These are phyloP conservation scores for Phialocephala sp. DNA, from an alignment of 2,329 filamentous ascomycete species.

Conservation along the genomic window DNA sequence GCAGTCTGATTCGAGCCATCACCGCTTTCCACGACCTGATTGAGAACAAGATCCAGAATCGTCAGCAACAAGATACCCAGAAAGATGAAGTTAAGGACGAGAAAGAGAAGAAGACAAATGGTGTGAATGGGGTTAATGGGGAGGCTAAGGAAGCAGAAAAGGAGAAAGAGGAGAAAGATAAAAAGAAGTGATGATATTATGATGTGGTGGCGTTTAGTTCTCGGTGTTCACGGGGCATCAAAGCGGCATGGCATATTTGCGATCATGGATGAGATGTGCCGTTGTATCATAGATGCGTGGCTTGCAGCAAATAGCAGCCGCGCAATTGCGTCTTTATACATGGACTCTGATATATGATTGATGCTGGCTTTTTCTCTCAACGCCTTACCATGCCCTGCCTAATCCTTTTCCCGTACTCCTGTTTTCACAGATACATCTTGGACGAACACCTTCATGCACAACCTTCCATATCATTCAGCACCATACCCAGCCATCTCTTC, in stretches of 20 bases:
- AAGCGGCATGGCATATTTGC: conserved; percentile 36
- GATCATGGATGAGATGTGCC: conserved; percentile 35
- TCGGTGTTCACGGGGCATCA: conserved; percentile 37
- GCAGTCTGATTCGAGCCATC: conserved; percentile 94
- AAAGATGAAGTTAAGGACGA: conserved; percentile 74
- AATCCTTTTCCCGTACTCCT: too few relatives aligned
- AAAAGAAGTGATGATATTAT: conserved; percentile 48
- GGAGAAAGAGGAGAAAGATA: conserved; percentile 56
- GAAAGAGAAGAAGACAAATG: conserved; percentile 70
- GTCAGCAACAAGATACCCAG: conserved; percentile 95
- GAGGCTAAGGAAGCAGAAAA: conserved; percentile 55
- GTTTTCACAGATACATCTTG: too few relatives aligned
- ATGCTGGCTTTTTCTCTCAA: not conserved
- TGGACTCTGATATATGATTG: not conserved
- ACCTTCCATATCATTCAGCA: conserved; percentile 19
- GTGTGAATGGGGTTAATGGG: conserved; percentile 61
- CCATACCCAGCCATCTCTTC: conserved; percentile 77
- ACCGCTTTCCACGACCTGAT: conserved; percentile 99
- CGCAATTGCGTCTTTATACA: conserved; percentile 30
- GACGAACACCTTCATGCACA: too few relatives aligned
- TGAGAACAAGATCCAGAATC: conserved; percentile 99
- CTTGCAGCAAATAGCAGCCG: conserved; percentile 37
- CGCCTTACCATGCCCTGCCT: not conserved
- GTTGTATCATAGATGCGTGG: conserved; percentile 45
- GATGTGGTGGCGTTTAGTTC: conserved; percentile 31